These are phyloP conservation scores for Fusarium nanum DNA, from an alignment of 2,329 filamentous ascomycete species.

Conservation along the genomic window DNA sequence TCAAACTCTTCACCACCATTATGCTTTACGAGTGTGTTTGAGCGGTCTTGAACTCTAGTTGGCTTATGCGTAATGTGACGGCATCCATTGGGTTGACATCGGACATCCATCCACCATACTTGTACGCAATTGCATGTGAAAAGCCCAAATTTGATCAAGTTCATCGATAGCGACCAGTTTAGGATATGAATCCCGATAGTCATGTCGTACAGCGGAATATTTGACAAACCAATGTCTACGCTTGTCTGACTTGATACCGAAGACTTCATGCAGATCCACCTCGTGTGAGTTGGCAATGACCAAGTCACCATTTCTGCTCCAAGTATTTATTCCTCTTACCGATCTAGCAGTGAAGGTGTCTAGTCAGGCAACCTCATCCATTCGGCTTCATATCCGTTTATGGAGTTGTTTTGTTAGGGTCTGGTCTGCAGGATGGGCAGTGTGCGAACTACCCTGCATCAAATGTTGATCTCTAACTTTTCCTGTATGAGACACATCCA, in stretches of 20 bases:
- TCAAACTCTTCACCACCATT: neutral
- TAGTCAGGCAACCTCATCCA: neutral
- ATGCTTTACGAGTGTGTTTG: neutral
- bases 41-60: neutral
- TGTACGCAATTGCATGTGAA: slow-evolving; percentile 5
- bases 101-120: neutral
- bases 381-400: neutral
- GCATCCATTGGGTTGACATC: neutral
- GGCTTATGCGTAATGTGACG: neutral
- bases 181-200: neutral
- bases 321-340: neutral
- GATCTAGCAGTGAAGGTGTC: neutral
- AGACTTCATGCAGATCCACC: neutral
- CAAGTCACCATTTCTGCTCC: neutral
- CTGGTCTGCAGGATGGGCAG: slow-evolving; percentile 5
- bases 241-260: neutral
- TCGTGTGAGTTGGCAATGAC: neutral
- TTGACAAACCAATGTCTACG: neutral
- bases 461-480: neutral
- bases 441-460: slow-evolving; percentile 29
- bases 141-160: neutral
- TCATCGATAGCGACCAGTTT: neutral
- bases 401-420: neutral
- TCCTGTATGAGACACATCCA: neutral
- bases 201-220: neutral